Evolutionary conservation across 345 rosid species (phyloP).

Genomic region (Mercurialis annua): DNA sequence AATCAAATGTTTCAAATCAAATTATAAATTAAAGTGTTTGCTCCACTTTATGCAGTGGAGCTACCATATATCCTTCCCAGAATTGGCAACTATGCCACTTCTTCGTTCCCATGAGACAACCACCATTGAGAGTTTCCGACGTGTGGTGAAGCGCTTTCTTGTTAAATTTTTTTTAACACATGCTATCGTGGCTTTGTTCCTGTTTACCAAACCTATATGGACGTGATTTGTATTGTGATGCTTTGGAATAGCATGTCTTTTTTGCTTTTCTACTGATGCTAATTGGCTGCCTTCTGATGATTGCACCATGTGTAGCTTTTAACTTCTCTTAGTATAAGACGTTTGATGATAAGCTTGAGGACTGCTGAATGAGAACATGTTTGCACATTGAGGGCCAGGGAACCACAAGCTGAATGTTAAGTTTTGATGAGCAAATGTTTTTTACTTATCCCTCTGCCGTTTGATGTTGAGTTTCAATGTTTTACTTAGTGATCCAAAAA

Average conservation of each 20-base stretch:
- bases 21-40: conserved; percentile 80
- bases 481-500: neutral
- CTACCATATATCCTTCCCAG: conserved; percentile 85
- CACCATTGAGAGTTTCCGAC: conserved; percentile 52
- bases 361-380: neutral
- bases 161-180: conserved; percentile 21
- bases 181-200: neutral
- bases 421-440: neutral
- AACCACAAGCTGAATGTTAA: neutral
- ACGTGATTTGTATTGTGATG: neutral
- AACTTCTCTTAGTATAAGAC: neutral
- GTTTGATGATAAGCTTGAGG: neutral
- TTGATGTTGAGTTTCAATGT: neutral
- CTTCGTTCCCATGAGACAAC: conserved; percentile 56
- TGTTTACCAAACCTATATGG: neutral
- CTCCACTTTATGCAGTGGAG: conserved; percentile 90
- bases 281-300: neutral
- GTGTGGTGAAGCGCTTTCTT: conserved; percentile 62
- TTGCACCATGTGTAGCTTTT: neutral
- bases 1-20: too few relatives aligned
- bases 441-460: neutral
- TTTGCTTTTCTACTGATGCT: neutral
- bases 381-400: neutral
- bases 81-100: conserved; percentile 73
- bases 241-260: neutral